Conservation (phyloP, 1,284 basidiomycete genomes). For the Cryptococcus amylolentus region DNA sequence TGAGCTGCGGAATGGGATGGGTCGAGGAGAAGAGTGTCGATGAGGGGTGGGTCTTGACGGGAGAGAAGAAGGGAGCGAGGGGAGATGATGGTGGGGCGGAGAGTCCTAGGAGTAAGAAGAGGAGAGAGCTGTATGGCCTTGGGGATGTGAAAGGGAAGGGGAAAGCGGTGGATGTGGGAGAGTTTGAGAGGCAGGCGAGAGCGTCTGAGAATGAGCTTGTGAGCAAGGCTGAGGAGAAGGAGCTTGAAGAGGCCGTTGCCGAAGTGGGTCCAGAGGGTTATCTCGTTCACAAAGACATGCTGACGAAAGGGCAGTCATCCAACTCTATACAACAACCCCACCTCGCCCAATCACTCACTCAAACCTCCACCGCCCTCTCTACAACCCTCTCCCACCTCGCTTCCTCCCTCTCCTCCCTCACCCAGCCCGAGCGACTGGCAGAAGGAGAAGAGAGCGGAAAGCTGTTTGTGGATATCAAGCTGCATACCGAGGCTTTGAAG, state of each 20-base stretch:
- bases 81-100: conserved; percentile 9
- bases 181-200: conserved; percentile 14
- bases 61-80: neutral
- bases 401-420: conserved; percentile 16
- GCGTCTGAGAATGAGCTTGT: conserved; percentile 10
- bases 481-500: conserved; percentile 40
- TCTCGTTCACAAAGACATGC: neutral
- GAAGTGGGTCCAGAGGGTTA: neutral
- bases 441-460: conserved; percentile 15
- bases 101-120: conserved; percentile 31
- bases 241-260: neutral
- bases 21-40: conserved; percentile 30
- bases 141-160: conserved; percentile 10
- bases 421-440: neutral
- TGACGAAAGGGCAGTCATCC: no score
- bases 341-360: neutral
- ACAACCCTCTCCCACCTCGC: conserved; percentile 6
- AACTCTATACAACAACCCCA: neutral
- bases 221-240: neutral
- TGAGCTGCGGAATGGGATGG: conserved; percentile 36
- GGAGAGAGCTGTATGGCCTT: conserved; percentile 38
- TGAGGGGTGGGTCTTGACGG: conserved; percentile 13
- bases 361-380: conserved; percentile 6
- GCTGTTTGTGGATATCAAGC: conserved; percentile 38
- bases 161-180: conserved; percentile 7